Evolutionary conservation across 176 grass and related monocot genomes (phyloP), one percentile per base, ranked within the genome.

Genomic region (Bothriochloa decipiens): DNA sequence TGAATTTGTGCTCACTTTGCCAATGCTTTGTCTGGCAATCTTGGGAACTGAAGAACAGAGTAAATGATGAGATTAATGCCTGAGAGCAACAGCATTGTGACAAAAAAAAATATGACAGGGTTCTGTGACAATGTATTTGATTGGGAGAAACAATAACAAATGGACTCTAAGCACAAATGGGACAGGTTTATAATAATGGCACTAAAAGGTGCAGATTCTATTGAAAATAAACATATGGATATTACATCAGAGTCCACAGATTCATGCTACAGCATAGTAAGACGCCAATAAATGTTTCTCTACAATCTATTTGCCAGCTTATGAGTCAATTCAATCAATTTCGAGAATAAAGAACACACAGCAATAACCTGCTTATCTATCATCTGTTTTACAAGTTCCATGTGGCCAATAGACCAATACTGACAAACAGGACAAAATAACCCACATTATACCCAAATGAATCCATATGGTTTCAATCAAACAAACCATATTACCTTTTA

Each of bases 21-120:
- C 96, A 99, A 94, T 94, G 93, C 78, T 92, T 91, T 65, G 66
- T 72, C 88, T 99, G 96, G 64, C 96, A 99, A 75, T 78, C 75
- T 80, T 81, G 47, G 75, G 96, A 99, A 89, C 96, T 99, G 86
- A 81, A 92, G 63, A 80, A 83, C 75, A 84, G 47, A 68, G 74
- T 41, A 72, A 75, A 84, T 20, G 18, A 43, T 73, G 82, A 77
- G 58, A 73, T 25, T 41, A 39, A 41, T 69, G 37, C 20, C 79
- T 46, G 55, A 45, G 43, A 89, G 53, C 57, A 45, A 78, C 65
- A 91, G 35, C 11, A 47, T 27, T 22, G 65, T 71, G 35, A 40
- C 28, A 22, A 68, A 49, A 49, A 50, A 55, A 28, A 61, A 11
- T 4, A 43, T 7, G 47, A 39, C 27, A 69, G 26, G 63, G 18